A percentile compares a stretch with the other conserved stretches of the same genome.
phyloP scores from a whole-genome alignment of 1,284 basidiomycete genomes.

The Cystobasidium sp. region DNA sequence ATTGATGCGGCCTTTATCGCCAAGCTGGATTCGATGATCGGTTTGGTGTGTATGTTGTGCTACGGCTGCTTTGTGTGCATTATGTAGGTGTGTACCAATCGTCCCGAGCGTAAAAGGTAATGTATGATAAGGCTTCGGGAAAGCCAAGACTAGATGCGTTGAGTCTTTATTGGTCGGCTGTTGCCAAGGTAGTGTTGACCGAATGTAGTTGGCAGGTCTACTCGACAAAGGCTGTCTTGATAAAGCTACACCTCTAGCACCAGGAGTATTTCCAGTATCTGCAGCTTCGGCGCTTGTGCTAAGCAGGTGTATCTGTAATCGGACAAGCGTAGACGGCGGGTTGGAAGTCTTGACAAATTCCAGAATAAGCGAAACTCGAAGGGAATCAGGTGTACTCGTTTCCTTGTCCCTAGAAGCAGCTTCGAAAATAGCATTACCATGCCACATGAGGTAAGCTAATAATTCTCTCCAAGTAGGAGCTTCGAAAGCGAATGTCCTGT shows the following conservation, averaged over 20 bases:
- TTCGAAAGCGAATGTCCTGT: slow-evolving; percentile 37
- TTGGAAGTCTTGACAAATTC: slow-evolving; percentile 33
- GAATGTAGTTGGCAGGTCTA: slow-evolving; percentile 29
- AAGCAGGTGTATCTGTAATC: slow-evolving; percentile 38
- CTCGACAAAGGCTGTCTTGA: slow-evolving; percentile 35
- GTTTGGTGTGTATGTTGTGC: slow-evolving; percentile 24
- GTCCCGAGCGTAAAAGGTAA: slow-evolving; percentile 35
- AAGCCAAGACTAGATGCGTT: slow-evolving; percentile 36
- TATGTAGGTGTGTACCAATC: slow-evolving; percentile 37
- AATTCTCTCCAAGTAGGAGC: slow-evolving; percentile 41
- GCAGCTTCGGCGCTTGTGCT: slow-evolving; percentile 5
- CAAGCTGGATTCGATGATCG: slow-evolving; percentile 20
- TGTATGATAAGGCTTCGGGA: slow-evolving; percentile 41
- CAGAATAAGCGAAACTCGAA: slow-evolving; percentile 39
- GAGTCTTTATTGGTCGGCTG: slow-evolving; percentile 12
- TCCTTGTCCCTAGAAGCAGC: slow-evolving; percentile 17
- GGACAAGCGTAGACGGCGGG: slow-evolving; percentile 31
- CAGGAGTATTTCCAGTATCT: not conserved
- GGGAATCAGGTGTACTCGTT: not conserved
- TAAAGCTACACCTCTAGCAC: slow-evolving; percentile 31
- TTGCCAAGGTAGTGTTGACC: slow-evolving; percentile 19
- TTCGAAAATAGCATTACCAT: slow-evolving; percentile 39
- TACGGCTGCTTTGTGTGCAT: slow-evolving; percentile 35
- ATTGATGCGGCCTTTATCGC: slow-evolving; percentile 13
- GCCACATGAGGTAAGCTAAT: slow-evolving; percentile 43